Base-by-base conservation (phyloP, 2,329 filamentous ascomycete genomes). In the Pseudocercospora cruenta region DNA sequence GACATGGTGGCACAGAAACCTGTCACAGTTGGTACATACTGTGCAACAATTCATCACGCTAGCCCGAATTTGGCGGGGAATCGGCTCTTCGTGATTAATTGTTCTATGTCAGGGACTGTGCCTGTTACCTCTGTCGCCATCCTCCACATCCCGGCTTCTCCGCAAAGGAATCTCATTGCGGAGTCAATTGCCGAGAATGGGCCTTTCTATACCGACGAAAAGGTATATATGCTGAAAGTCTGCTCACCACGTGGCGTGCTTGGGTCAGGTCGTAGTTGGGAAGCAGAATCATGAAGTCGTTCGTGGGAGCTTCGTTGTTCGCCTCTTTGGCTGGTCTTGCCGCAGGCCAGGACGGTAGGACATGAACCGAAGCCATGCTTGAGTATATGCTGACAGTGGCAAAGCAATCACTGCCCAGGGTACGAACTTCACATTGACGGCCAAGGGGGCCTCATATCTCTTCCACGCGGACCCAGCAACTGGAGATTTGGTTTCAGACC, bases 381-480 rank as follows among this genome's bases (percentile, higher is more conserved):
- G 16, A 43, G 24, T 12, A 8, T 7, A 26, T 6, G 33, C 60
- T 64, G 61, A 68, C 55, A 12, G 24, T 43, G 19, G 4, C 16
- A 36, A 69, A 87, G 86, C 82, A 43, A 82, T 88, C 63, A 80
- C 81, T 22, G 84, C 84, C n/a, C 76, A 86, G 4, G 86, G 85
- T 9, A 83, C 79, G 3, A 83, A 82, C 16, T 89, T 89, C 69
- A 82, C 85, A 1, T 79, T 89, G 54, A 86, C 86, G 31, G 86
- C 85, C 26, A 78, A 84, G 54, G 80, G 81, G 68, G 80, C 88
- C 31, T 88, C 87, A 0, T 90, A 90, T 71, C 84, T 86, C 51
- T 89, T 90, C 74, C 88, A 89, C 68, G 86, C 89, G 53, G 85
- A 90, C 67, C 77, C 82, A 2, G 73, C 72, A 8, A 85, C 83